phyloP scores from a whole-genome alignment of 495 filamentous ascomycete genomes.

The Tuber brumale region DNA sequence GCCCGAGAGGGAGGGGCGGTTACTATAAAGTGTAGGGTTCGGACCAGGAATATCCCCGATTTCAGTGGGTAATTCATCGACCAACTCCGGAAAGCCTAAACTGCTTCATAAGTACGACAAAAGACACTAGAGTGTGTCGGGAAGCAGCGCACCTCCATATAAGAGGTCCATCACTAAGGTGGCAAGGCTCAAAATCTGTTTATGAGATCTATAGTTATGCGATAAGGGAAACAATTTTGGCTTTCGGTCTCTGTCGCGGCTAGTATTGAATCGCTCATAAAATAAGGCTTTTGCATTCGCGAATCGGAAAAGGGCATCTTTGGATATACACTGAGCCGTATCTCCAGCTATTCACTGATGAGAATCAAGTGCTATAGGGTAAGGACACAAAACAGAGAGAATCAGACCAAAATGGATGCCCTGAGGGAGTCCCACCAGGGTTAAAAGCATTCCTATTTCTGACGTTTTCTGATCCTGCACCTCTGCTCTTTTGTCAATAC shows the following conservation, averaged over 20 bases:
- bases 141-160: slow-evolving; percentile 27
- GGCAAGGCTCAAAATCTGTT: slow-evolving; percentile 43
- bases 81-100: slow-evolving; percentile 44
- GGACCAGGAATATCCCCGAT: slow-evolving; percentile 44
- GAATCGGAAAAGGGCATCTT: slow-evolving; percentile 47
- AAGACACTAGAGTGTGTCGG: background rate
- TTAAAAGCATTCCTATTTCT: slow-evolving; percentile 45
- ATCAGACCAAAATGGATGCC: slow-evolving; percentile 46
- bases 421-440: slow-evolving; percentile 40
- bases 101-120: background rate
- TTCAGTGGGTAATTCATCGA: slow-evolving; percentile 47
- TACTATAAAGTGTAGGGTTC: slow-evolving; percentile 45
- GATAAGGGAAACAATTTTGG: slow-evolving; percentile 43
- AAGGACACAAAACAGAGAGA: no score
- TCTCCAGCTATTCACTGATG: slow-evolving; percentile 42
- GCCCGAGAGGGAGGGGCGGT: background rate
- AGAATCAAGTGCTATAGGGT: background rate
- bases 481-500: slow-evolving; percentile 32
- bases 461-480: slow-evolving; percentile 46
- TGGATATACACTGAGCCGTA: slow-evolving; percentile 48
- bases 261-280: slow-evolving; percentile 40
- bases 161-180: slow-evolving; percentile 38
- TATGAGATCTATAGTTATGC: slow-evolving; percentile 47
- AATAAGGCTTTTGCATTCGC: slow-evolving; percentile 46
- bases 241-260: slow-evolving; percentile 23